Percentiles rank a stretch among this genome's conserved stretches.
Evolutionary conservation across 208 protist species (phyloP).

Genomic region (Ichthyophonus hoferi): DNA sequence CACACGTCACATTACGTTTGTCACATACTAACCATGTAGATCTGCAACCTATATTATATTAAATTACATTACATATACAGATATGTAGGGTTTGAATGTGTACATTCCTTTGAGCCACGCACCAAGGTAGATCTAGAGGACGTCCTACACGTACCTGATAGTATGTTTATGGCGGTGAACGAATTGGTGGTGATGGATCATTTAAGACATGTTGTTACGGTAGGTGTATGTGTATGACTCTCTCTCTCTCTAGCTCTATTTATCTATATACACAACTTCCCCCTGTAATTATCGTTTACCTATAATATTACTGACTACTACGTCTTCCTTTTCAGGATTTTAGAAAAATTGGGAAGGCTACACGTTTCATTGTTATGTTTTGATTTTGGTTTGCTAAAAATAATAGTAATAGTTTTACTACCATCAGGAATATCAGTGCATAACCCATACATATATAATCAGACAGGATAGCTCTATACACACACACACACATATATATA

Average conservation of each 20-base stretch:
- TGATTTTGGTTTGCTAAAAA: too few relatives aligned
- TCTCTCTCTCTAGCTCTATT: too few relatives aligned
- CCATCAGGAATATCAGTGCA: too few relatives aligned
- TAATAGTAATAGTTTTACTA: too few relatives aligned
- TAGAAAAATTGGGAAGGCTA: too few relatives aligned
- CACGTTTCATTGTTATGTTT: too few relatives aligned
- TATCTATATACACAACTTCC: too few relatives aligned
- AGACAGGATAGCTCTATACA: background rate
- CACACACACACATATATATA: background rate
- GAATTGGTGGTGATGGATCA: slow-evolving; percentile 53
- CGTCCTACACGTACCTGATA: slow-evolving; percentile 40
- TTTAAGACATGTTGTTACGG: slow-evolving; percentile 16
- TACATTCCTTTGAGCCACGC: slow-evolving; percentile 51
- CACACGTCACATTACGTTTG: background rate
- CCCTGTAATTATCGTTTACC: too few relatives aligned
- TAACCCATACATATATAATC: too few relatives aligned
- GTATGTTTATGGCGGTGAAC: slow-evolving; percentile 52
- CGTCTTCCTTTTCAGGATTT: too few relatives aligned
- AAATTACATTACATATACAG: slow-evolving; percentile 6
- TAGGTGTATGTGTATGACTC: too few relatives aligned
- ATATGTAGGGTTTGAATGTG: slow-evolving; percentile 54
- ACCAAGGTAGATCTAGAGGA: slow-evolving; percentile 16
- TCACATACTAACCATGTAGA: background rate
- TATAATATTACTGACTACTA: too few relatives aligned
- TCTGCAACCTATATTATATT: background rate